phyloP scores from a whole-genome alignment of 257 asterid genomes.

The Echites panduratus region DNA sequence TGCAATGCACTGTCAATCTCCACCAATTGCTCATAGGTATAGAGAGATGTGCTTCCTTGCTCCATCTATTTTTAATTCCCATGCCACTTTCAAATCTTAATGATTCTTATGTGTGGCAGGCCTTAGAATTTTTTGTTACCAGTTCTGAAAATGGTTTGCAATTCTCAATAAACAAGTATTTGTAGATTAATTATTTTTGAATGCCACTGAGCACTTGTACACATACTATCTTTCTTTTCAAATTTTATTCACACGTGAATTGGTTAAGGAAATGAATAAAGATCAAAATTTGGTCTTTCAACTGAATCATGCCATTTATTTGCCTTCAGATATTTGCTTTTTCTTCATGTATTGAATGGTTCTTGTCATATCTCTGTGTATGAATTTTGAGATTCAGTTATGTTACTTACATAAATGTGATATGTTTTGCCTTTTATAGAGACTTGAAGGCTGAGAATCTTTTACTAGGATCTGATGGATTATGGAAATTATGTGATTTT shows the following conservation, averaged over 20 bases:
- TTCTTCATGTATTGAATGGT: not conserved
- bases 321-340: not conserved
- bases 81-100: not conserved
- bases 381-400: not conserved
- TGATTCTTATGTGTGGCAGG: not conserved
- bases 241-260: not conserved
- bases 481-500: constrained; percentile 94
- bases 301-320: not conserved
- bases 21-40: constrained; percentile 95
- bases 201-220: not conserved
- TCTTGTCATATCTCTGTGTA: not conserved
- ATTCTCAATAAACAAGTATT: not conserved
- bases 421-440: constrained; percentile 39
- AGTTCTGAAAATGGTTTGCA: not conserved
- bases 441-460: constrained; percentile 98
- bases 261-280: not conserved
- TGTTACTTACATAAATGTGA: not conserved
- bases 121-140: not conserved
- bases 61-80: not conserved
- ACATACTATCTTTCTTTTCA: not conserved
- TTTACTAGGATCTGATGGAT: constrained; percentile 89
- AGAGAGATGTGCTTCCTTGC: constrained; percentile 2
- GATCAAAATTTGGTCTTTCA: not conserved
- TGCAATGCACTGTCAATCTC: constrained; percentile 90
- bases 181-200: not conserved